These are phyloP conservation scores for Trichoderma polysporum DNA, from an alignment of 2,329 filamentous ascomycete species.

Conservation along the genomic window DNA sequence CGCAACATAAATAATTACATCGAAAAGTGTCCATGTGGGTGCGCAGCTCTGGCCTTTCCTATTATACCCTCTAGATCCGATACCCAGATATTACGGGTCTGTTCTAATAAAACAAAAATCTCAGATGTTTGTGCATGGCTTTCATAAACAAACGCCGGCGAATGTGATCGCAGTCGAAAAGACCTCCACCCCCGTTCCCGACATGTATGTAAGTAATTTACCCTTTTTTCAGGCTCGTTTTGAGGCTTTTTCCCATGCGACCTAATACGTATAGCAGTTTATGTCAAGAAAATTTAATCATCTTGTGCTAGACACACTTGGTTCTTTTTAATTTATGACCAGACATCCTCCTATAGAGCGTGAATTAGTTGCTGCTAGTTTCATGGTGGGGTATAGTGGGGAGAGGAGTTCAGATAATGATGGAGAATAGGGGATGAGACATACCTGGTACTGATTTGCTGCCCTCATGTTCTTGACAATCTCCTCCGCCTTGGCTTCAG, in stretches of 20 bases:
- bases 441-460: conserved; percentile 91
- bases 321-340: conserved; percentile 59
- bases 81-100: conserved; percentile 2
- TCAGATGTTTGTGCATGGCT: conserved; percentile 9
- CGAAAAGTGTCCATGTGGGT: background rate
- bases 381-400: background rate
- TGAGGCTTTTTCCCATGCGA: background rate
- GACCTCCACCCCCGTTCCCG: background rate
- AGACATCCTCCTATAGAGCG: conserved; percentile 63
- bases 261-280: background rate
- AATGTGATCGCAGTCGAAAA: conserved; percentile 14
- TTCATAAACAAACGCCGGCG: conserved; percentile 11
- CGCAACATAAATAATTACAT: background rate
- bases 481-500: conserved; percentile 87
- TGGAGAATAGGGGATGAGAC: conserved; percentile 24
- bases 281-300: background rate
- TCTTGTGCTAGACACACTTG: conserved; percentile 1
- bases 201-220: background rate
- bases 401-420: background rate
- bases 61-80: conserved; percentile 11
- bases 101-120: background rate
- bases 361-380: background rate
- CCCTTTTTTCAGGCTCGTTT: background rate
- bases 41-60: background rate
- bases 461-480: conserved; percentile 96